Evolutionary conservation across 352 stramenopile genomes (phyloP), one percentile per base, ranked within the genome.

Genomic region (Phytophthora sansomeana): DNA sequence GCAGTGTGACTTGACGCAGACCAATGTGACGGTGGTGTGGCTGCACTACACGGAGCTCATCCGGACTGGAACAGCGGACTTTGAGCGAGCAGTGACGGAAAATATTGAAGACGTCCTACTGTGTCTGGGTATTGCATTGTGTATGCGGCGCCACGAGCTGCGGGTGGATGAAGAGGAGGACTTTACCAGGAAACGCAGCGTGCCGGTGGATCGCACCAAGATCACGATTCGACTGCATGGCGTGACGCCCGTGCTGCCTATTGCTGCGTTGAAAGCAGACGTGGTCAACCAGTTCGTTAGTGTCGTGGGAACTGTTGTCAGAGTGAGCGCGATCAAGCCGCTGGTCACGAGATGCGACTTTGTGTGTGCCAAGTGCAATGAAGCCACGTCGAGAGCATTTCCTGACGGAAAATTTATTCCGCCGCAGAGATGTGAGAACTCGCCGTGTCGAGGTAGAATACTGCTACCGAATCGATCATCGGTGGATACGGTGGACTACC

Each of bases 401-500:
- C 75, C 78, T 1, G 89, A 97, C 56, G 90, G 90, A 39, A 95
- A 96, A 46, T 97, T 87, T 65, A 68, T 80, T 21, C 81, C 85
- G 14, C 90, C 90, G 3, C 70, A 67, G 11, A 47, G 63, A 14
- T 97, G 90, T 71, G 81, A 83, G 24, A 89, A 90, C 47, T 52
- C 67, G 16, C 69, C 78, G 1, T 97, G 89, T 33, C 72, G 83
- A 46, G 80, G 81, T 29, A 67, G 69, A n/a, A 85, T 69, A 14
- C 52, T 98, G 55, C 64, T 97, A 28, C 85, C 95, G 24, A 83
- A 96, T 47, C 80, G 92, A 7, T 87, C 88, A 36, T 92, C 89
- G 5, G 92, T 95, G 11, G 78, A 93, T 49, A 97, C 92, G 0
- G 85, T 97, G 19, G 93, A 98, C 67, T 98, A 85, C 60, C 93